Evolutionary conservation across 108 stramenopile genomes (phyloP).

Genomic region (Fragilaria radians): DNA sequence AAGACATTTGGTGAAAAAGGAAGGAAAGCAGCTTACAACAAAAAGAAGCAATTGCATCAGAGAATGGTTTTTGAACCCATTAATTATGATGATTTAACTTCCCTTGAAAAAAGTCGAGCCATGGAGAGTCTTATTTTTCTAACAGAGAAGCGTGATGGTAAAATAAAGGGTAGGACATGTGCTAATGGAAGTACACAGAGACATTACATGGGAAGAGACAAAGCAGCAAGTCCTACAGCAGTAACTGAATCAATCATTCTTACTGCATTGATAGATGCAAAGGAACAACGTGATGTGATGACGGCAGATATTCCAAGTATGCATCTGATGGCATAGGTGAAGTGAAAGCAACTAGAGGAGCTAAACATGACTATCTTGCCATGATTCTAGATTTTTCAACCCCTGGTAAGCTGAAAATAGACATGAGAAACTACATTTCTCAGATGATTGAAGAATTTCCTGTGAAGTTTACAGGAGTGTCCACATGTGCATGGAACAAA

Average conservation of each 20-base stretch:
- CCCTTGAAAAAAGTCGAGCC: constrained; percentile 6
- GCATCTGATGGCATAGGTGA: too few relatives aligned
- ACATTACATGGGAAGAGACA: constrained; percentile 15
- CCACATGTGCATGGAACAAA: too few relatives aligned
- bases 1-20: constrained; percentile 27
- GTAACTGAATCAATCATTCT: constrained; percentile 20
- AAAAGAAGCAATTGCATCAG: constrained; percentile 30
- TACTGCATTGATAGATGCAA: constrained; percentile 29
- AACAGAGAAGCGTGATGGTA: constrained; percentile 19
- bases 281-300: constrained; percentile 26
- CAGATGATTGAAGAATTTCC: too few relatives aligned
- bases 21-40: constrained; percentile 11
- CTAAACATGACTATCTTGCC: constrained; percentile 22
- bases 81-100: constrained; percentile 3
- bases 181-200: constrained; percentile 28
- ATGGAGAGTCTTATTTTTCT: constrained; percentile 27
- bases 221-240: constrained; percentile 22
- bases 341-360: constrained; percentile 1
- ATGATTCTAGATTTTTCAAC: constrained; percentile 18
- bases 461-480: too few relatives aligned
- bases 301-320: constrained; percentile 30
- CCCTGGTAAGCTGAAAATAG: too few relatives aligned
- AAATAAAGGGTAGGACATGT: constrained; percentile 20
- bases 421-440: too few relatives aligned
- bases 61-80: constrained; percentile 16